Evolutionary conservation across 2,329 filamentous ascomycete genomes (phyloP).

Genomic region (Clonostachys solani): DNA sequence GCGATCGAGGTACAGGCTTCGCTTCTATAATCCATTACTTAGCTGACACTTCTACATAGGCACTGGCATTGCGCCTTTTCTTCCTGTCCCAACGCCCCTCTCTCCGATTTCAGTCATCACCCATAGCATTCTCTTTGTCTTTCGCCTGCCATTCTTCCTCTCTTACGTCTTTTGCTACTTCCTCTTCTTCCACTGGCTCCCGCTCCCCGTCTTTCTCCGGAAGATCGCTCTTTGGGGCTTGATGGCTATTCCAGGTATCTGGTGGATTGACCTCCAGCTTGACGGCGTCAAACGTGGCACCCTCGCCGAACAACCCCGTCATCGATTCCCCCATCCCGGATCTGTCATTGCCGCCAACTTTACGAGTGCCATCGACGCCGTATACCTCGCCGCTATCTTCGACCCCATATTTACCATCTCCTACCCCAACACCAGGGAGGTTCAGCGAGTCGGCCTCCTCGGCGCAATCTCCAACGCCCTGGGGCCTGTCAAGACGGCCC

Average conservation of each 20-base stretch:
- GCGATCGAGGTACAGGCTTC: constrained; percentile 67
- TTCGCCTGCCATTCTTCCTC: constrained; percentile 77
- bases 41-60: constrained; percentile 45
- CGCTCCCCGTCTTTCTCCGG: constrained; percentile 57
- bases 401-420: constrained; percentile 90
- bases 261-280: constrained; percentile 98
- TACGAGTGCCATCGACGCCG: constrained; percentile 85
- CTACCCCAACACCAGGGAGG: constrained; percentile 69
- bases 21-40: not conserved
- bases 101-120: constrained; percentile 59
- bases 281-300: constrained; percentile 94
- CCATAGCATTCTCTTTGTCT: constrained; percentile 69
- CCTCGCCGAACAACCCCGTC: constrained; percentile 66
- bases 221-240: constrained; percentile 87
- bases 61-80: constrained; percentile 93
- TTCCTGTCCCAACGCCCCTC: constrained; percentile 69
- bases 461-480: constrained; percentile 73
- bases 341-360: constrained; percentile 87
- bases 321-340: constrained; percentile 72
- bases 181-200: constrained; percentile 76
- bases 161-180: constrained; percentile 69
- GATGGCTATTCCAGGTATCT: constrained; percentile 84
- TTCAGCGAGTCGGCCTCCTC: constrained; percentile 74
- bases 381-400: constrained; percentile 95
- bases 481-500: constrained; percentile 45